Evolutionary conservation across 192 early-diverging fungal species (phyloP).

Genomic region (Coemansia sp.): DNA sequence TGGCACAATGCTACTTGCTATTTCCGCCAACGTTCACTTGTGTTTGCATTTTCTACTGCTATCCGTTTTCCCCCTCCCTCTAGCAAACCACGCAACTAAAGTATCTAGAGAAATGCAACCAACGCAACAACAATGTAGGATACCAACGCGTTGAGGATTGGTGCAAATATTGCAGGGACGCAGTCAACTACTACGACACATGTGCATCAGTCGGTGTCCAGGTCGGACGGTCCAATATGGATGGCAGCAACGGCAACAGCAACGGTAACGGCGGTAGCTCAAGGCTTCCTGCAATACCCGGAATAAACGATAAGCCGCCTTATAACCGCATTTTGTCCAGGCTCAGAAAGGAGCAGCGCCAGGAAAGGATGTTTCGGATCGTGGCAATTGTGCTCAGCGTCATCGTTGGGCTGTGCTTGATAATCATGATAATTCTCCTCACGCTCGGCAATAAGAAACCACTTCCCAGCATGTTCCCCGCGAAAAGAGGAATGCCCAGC

Average conservation of each 20-base stretch:
- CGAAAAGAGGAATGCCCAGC: constrained; percentile 1
- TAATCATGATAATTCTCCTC: constrained; percentile 24
- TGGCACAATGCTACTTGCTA: neutral
- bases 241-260: constrained; percentile 1
- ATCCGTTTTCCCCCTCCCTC: neutral
- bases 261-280: constrained; percentile 2
- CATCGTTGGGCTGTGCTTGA: constrained; percentile 34
- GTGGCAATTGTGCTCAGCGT: constrained; percentile 47
- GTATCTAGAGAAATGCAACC: neutral
- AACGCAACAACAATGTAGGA: constrained; percentile 12
- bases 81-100: neutral
- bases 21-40: neutral
- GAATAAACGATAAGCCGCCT: neutral
- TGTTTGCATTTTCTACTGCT: neutral
- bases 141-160: constrained; percentile 56
- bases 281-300: constrained; percentile 3
- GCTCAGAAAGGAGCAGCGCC: constrained; percentile 33
- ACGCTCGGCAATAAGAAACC: constrained; percentile 12
- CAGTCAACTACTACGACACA: constrained; percentile 32
- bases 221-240: neutral
- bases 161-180: constrained; percentile 53
- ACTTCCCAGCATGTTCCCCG: neutral
- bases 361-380: constrained; percentile 41
- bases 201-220: constrained; percentile 42
- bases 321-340: constrained; percentile 15